A percentile compares a stretch with the other conserved stretches of the same genome.
Conservation (phyloP, 495 filamentous ascomycete species). For the Pyrenopolyporus hunteri region DNA sequence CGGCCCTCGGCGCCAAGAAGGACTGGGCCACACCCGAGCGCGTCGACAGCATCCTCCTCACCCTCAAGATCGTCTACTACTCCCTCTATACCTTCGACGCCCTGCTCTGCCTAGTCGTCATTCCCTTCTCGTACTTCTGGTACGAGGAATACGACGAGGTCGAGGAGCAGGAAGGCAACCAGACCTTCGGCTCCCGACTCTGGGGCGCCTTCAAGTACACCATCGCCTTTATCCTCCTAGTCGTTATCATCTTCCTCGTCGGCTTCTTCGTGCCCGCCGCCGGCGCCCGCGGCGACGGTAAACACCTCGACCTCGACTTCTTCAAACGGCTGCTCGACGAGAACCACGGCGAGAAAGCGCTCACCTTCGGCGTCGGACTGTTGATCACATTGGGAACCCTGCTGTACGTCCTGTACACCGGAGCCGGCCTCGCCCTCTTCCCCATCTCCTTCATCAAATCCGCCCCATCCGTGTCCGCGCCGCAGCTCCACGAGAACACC, state of each 20-base stretch:
- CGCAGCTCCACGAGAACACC: conserved; percentile 75
- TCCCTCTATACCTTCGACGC: conserved; percentile 90
- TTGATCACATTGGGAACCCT: conserved; percentile 84
- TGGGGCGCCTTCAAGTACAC: conserved; percentile 92
- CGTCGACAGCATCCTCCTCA: conserved; percentile 75
- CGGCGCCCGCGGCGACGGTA: conserved; percentile 62
- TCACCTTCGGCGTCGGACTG: conserved; percentile 86
- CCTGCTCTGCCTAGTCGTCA: conserved; percentile 83
- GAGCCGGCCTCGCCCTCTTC: conserved; percentile 84
- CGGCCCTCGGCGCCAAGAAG: conserved; percentile 80
- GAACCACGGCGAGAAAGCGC: conserved; percentile 89
- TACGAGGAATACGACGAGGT: conserved; percentile 96
- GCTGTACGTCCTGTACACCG: conserved; percentile 87
- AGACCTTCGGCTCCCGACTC: conserved; percentile 69
- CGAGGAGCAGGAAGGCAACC: conserved; percentile 75
- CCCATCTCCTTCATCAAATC: conserved; percentile 91
- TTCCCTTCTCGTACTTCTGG: conserved; percentile 97
- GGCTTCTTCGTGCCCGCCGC: conserved; percentile 91
- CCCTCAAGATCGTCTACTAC: conserved; percentile 90
- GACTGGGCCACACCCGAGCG: conserved; percentile 86
- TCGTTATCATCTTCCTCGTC: conserved; percentile 83
- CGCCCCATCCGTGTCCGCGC: conserved; percentile 78
- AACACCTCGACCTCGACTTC: conserved; percentile 79
- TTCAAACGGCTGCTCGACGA: conserved; percentile 84
- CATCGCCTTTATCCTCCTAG: conserved; percentile 76